Evolutionary conservation across 1,284 basidiomycete species (phyloP).

Genomic region (Melampsora abietis-canadensis): DNA sequence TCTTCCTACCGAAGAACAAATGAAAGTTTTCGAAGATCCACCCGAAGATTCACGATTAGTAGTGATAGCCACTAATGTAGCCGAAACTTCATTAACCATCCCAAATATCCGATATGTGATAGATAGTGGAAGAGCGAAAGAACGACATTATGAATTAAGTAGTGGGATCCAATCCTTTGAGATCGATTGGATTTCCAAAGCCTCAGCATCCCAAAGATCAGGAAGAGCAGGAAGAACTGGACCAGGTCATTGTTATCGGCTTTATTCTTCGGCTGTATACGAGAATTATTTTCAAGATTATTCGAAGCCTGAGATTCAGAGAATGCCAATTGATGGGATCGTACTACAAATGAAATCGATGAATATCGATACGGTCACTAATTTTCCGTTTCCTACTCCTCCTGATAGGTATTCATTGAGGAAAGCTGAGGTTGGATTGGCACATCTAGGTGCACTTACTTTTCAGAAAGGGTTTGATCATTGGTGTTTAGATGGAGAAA

Average conservation of each 20-base stretch:
- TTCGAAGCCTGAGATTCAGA: slow-evolving; percentile 83
- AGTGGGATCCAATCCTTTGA: slow-evolving; percentile 70
- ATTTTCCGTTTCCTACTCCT: slow-evolving; percentile 97
- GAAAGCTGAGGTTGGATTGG: slow-evolving; percentile 77
- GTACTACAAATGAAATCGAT: slow-evolving; percentile 99
- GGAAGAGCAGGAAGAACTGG: slow-evolving; percentile 74
- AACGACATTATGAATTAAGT: slow-evolving; percentile 64
- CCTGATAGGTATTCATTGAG: slow-evolving; percentile 75
- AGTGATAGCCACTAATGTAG: slow-evolving; percentile 72
- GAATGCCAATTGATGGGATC: slow-evolving; percentile 94
- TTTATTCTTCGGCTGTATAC: slow-evolving; percentile 72
- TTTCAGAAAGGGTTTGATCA: slow-evolving; percentile 14
- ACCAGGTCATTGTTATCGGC: slow-evolving; percentile 72
- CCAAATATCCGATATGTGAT: slow-evolving; percentile 73
- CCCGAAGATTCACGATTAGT: slow-evolving; percentile 66
- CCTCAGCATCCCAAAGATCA: slow-evolving; percentile 68
- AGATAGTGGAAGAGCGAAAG: slow-evolving; percentile 74
- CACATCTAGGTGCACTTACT: slow-evolving; percentile 70
- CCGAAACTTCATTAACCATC: slow-evolving; percentile 74
- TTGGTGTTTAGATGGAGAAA: slow-evolving; percentile 57
- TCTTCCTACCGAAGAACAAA: slow-evolving; percentile 68
- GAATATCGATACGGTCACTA: slow-evolving; percentile 93
- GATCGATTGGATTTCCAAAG: slow-evolving; percentile 72
- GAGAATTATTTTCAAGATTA: slow-evolving; percentile 89
- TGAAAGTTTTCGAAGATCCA: slow-evolving; percentile 67